Conservation (phyloP, 257 asterid genomes). For the Lycium barbarum region DNA sequence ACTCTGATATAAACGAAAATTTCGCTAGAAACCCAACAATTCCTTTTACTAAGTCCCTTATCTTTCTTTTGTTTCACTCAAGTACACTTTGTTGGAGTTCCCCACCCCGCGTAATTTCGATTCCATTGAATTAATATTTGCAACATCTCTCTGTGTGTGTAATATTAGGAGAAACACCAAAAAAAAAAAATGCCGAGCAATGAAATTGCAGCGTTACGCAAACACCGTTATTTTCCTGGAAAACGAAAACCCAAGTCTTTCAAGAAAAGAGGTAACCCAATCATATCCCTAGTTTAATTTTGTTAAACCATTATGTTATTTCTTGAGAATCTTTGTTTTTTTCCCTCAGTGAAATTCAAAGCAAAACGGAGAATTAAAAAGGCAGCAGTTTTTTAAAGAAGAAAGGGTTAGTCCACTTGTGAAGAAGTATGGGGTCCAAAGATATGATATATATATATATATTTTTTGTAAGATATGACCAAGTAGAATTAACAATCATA, state of each 20-base stretch:
- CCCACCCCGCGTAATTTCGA: not conserved
- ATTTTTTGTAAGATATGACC: no score
- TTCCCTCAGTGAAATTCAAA: constrained; percentile 46
- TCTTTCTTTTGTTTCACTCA: no score
- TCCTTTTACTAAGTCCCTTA: no score
- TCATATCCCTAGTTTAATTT: not conserved
- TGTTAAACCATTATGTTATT: not conserved
- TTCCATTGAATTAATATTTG: not conserved
- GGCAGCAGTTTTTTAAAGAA: constrained; percentile 33
- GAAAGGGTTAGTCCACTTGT: constrained; percentile 67
- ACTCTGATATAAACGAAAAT: no score
- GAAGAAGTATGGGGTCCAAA: constrained; percentile 76
- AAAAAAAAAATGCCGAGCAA: not conserved
- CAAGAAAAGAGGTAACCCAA: constrained; percentile 55
- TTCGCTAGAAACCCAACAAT: no score
- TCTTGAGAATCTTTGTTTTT: constrained; percentile 13
- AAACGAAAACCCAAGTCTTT: constrained; percentile 47
- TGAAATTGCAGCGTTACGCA: not conserved
- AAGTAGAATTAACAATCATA: not conserved
- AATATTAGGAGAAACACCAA: not conserved
- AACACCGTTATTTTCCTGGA: constrained; percentile 27
- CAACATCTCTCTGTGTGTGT: not conserved
- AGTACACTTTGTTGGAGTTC: no score
- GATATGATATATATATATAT: no score
- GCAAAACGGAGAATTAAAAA: constrained; percentile 31